phyloP scores from a whole-genome alignment of 1,284 basidiomycete genomes.

The Ceratobasidium sp. region DNA sequence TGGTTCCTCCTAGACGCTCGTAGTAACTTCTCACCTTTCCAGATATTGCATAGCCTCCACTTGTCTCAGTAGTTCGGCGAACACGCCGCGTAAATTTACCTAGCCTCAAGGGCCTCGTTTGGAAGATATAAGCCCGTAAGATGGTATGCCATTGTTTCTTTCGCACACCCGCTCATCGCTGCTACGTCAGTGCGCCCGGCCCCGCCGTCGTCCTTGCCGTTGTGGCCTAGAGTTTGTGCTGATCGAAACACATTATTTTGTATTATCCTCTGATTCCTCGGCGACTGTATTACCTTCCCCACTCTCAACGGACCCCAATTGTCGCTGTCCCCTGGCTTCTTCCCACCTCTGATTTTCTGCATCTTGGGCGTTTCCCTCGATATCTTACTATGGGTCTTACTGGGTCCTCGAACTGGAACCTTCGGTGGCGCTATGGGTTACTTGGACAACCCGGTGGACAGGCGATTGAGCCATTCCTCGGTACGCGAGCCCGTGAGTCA shows the following conservation, averaged over 20 bases:
- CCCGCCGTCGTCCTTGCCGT: neutral
- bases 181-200: constrained; percentile 8
- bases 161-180: constrained; percentile 18
- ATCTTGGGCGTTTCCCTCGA: neutral
- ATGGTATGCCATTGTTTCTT: constrained; percentile 13
- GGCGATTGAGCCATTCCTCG: constrained; percentile 72
- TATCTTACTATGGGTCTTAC: constrained; percentile 16
- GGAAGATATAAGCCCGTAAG: constrained; percentile 31
- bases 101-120: constrained; percentile 18
- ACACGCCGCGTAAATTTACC: constrained; percentile 9
- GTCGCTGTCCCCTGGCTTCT: constrained; percentile 5
- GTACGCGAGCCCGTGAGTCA: constrained; percentile 67
- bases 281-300: constrained; percentile 34
- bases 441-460: constrained; percentile 31
- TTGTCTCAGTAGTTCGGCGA: neutral
- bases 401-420: constrained; percentile 15
- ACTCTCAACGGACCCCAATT: neutral
- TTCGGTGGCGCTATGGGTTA: constrained; percentile 27
- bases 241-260: constrained; percentile 7
- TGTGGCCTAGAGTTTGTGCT: constrained; percentile 27
- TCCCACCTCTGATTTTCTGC: neutral
- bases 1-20: neutral
- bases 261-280: constrained; percentile 8
- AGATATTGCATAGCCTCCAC: constrained; percentile 11
- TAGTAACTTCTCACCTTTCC: neutral